Evolutionary conservation across 139 green algal genomes (phyloP).

Genomic region (Coelastrella sp.): DNA sequence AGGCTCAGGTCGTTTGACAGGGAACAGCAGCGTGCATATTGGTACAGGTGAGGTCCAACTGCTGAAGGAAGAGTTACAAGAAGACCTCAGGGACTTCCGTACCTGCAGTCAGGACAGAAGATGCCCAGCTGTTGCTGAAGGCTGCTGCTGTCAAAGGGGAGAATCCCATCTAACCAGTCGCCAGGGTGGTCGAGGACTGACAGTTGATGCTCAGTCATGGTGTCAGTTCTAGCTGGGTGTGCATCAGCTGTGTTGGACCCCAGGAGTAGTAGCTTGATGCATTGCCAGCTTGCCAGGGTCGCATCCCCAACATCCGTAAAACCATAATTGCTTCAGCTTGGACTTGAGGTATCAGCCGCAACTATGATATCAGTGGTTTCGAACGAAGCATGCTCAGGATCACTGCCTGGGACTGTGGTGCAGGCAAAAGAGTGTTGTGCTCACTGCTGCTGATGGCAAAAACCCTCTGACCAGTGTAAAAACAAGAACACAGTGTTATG

Average conservation of each 20-base stretch:
- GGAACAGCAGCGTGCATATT: not conserved
- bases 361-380: too few species aligned
- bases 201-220: too few species aligned
- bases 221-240: not conserved
- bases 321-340: not conserved
- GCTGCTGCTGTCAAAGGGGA: not conserved
- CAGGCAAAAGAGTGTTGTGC: too few species aligned
- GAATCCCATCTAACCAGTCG: too few species aligned
- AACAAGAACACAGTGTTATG: too few species aligned
- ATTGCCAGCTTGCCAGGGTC: not conserved
- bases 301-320: not conserved
- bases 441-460: too few species aligned
- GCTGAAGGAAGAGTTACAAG: not conserved
- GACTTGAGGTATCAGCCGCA: too few species aligned
- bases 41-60: not conserved
- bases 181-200: too few species aligned
- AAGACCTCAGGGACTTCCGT: not conserved
- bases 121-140: not conserved
- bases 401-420: too few species aligned
- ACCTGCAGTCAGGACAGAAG: conserved; percentile 28
- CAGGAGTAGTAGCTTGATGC: not conserved
- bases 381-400: too few species aligned
- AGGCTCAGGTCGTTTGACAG: not conserved
- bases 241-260: too few species aligned
- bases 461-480: too few species aligned